Conservation (phyloP, 2,329 filamentous ascomycete species). For the Ilyonectria destructans region DNA sequence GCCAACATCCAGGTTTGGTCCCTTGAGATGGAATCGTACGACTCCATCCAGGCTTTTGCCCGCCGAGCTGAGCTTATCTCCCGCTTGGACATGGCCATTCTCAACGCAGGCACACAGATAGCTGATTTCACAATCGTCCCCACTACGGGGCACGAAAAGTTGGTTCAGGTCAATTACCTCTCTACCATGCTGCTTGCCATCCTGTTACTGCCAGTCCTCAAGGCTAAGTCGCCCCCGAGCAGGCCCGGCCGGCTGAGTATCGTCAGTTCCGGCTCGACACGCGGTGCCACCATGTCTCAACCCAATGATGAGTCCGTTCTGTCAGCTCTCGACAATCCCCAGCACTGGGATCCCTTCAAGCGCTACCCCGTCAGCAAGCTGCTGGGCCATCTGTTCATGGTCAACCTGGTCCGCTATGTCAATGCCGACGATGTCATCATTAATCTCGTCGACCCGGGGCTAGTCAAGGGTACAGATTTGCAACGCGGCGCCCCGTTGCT, state of each 20-base stretch:
- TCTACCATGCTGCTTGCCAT: constrained; percentile 54
- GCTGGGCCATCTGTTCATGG: constrained; percentile 26
- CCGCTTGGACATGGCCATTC: constrained; percentile 55
- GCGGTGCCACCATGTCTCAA: constrained; percentile 10
- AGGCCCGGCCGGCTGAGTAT: constrained; percentile 26
- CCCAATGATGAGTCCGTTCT: constrained; percentile 1
- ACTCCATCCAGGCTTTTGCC: constrained; percentile 60
- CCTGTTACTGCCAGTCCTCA: constrained; percentile 38
- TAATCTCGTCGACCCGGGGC: constrained; percentile 31
- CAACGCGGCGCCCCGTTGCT: constrained; percentile 9
- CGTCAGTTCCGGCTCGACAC: constrained; percentile 25
- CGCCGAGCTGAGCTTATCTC: constrained; percentile 51
- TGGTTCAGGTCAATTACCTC: constrained; percentile 60
- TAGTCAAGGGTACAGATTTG: constrained; percentile 18
- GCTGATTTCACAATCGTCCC: constrained; percentile 33
- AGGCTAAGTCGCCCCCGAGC: not conserved
- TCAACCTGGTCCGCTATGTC: constrained; percentile 13
- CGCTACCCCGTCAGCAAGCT: constrained; percentile 30
- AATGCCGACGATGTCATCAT: constrained; percentile 23
- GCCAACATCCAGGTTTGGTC: constrained; percentile 61
- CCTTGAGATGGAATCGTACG: constrained; percentile 62
- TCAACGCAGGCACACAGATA: constrained; percentile 19
- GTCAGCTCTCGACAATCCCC: constrained; percentile 4
- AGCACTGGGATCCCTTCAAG: constrained; percentile 13
- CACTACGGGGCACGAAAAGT: constrained; percentile 57